Conservation (phyloP, 2,329 filamentous ascomycete species). For the Bipolaris bicolor region DNA sequence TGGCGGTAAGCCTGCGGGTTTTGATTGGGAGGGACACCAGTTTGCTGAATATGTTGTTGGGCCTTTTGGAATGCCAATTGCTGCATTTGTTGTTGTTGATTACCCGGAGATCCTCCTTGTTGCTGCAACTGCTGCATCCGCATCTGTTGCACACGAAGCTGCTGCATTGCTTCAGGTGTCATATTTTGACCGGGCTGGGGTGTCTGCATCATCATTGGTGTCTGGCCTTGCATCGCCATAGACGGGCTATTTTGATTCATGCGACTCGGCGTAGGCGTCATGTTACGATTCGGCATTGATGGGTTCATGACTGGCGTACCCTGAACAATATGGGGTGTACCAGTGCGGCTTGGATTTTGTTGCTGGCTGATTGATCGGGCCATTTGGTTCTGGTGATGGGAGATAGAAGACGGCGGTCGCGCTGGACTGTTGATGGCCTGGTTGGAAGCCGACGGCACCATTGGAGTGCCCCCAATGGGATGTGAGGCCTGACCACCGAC, state of each 20-base stretch:
- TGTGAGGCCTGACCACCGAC: slow-evolving; percentile 44
- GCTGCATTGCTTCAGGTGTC: slow-evolving; percentile 46
- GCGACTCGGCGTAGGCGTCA: slow-evolving; percentile 48
- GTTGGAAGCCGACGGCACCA: slow-evolving; percentile 49
- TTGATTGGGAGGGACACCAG: slow-evolving; percentile 41
- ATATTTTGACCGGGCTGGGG: slow-evolving; percentile 42
- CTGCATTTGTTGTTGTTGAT: slow-evolving; percentile 31
- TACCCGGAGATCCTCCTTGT: slow-evolving; percentile 27
- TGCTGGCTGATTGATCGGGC: slow-evolving; percentile 48
- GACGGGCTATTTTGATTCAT: slow-evolving; percentile 48
- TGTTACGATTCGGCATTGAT: slow-evolving; percentile 47
- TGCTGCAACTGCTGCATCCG: slow-evolving; percentile 39
- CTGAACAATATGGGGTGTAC: slow-evolving; percentile 49
- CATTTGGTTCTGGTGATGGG: slow-evolving; percentile 49
- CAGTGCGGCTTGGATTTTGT: slow-evolving; percentile 47
- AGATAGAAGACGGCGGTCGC: slow-evolving; percentile 48
- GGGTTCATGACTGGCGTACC: slow-evolving; percentile 48
- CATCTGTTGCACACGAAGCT: slow-evolving; percentile 36
- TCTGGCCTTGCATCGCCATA: slow-evolving; percentile 42
- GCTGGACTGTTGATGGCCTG: slow-evolving; percentile 48
- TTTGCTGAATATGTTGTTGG: slow-evolving; percentile 39
- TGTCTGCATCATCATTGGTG: slow-evolving; percentile 47
- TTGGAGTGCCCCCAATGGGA: slow-evolving; percentile 53
- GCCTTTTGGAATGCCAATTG: slow-evolving; percentile 43
- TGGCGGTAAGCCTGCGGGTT: slow-evolving; percentile 35